Conservation (phyloP, 179 eudicot genomes). For the Sideroxylon spinosum region DNA sequence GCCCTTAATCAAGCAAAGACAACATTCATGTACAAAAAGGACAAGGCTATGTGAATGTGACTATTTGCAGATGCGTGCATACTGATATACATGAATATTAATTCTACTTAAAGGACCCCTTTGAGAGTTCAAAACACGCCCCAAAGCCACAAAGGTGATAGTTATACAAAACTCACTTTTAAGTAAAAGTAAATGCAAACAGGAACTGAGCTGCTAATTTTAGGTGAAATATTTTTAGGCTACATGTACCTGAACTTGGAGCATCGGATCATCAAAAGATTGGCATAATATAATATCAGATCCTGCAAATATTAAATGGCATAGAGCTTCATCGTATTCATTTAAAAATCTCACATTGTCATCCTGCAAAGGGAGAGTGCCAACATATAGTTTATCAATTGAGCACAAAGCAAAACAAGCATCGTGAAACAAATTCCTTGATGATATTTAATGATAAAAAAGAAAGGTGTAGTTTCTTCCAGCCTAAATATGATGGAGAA, state of each 20-base stretch:
- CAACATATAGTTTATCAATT: slow-evolving; percentile 1
- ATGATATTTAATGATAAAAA: neutral
- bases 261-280: slow-evolving; percentile 50
- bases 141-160: neutral
- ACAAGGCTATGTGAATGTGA: neutral
- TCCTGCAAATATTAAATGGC: slow-evolving; percentile 54
- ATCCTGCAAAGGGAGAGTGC: slow-evolving; percentile 29
- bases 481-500: neutral
- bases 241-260: slow-evolving; percentile 54
- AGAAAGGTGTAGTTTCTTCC: neutral
- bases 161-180: neutral
- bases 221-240: neutral
- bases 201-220: slow-evolving; percentile 5
- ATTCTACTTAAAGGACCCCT: neutral
- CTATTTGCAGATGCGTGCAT: neutral
- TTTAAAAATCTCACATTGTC: slow-evolving; percentile 41
- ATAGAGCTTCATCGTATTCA: slow-evolving; percentile 48
- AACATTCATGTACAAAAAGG: neutral
- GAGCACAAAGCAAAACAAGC: slow-evolving; percentile 2
- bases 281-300: slow-evolving; percentile 57
- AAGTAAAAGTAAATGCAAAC: neutral
- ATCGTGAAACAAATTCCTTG: neutral
- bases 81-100: neutral
- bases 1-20: neutral
- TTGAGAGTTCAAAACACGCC: neutral